A percentile compares a stretch with the other conserved stretches of the same genome.
phyloP scores from a whole-genome alignment of 1,139 yeast species.

The Suhomyces guaymorum region DNA sequence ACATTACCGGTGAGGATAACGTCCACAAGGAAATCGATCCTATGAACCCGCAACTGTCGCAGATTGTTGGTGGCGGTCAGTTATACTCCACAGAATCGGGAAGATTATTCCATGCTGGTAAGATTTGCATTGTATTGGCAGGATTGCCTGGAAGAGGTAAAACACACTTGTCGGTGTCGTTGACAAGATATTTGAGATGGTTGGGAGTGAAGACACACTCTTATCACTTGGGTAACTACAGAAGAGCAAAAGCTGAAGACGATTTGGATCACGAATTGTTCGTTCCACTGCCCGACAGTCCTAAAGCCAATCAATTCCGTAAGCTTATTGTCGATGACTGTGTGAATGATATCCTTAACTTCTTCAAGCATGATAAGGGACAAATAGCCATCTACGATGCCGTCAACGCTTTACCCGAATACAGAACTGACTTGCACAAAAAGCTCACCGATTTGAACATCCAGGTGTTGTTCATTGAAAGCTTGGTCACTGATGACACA shows the following conservation, averaged over 20 bases:
- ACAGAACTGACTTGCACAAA: slow-evolving; percentile 59
- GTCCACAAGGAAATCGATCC: slow-evolving; percentile 56
- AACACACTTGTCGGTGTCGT: slow-evolving; percentile 86
- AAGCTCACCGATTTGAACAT: slow-evolving; percentile 59
- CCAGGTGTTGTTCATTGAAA: slow-evolving; percentile 84
- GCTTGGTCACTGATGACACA: slow-evolving; percentile 72
- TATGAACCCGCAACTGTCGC: slow-evolving; percentile 49
- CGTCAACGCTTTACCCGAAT: slow-evolving; percentile 75
- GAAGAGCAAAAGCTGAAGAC: slow-evolving; percentile 61
- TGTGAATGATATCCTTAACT: slow-evolving; percentile 65
- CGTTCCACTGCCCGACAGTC: slow-evolving; percentile 57
- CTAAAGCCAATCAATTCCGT: slow-evolving; percentile 57
- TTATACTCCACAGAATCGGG: slow-evolving; percentile 89
- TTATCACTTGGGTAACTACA: slow-evolving; percentile 90
- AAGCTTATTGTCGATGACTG: slow-evolving; percentile 63
- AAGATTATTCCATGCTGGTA: slow-evolving; percentile 91
- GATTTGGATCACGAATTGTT: slow-evolving; percentile 71
- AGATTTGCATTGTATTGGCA: slow-evolving; percentile 81
- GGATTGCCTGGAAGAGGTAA: slow-evolving; percentile 98
- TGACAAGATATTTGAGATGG: slow-evolving; percentile 91
- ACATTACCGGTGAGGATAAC: slow-evolving; percentile 50
- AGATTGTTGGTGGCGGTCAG: slow-evolving; percentile 54
- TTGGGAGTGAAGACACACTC: slow-evolving; percentile 90
- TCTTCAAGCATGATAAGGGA: slow-evolving; percentile 74
- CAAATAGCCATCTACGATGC: slow-evolving; percentile 98